Base-by-base conservation (phyloP, 2,329 filamentous ascomycete species). In the Stagonosporopsis cucurbitacearum region DNA sequence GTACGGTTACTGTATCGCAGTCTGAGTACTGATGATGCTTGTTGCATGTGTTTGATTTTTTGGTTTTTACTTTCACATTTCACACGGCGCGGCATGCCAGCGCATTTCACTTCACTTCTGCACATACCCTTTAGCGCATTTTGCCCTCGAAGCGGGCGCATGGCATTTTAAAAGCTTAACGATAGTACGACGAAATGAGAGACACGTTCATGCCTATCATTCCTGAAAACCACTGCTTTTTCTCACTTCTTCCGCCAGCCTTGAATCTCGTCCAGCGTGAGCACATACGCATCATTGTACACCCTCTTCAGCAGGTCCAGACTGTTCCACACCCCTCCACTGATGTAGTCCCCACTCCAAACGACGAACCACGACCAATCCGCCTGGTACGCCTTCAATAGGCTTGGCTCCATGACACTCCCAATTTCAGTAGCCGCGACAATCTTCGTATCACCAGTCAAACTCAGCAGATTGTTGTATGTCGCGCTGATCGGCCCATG, bases 361-460 rank as follows among this genome's bases (percentile, higher is more conserved):
- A 80, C 77, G 32, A 72, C 73, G 55, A 82, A 82, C 68, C 77
- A 82, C 30, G 77, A 69, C 80, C 80, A 82, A 58, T 82, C 75
- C 0, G 79, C 76, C 59, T 77, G 72, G 58, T 81, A 82, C 4
- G 77, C 75, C 58, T 76, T 69, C 3, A 82, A 65, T 36, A 73
- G 68, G 1, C 68, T 67, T 0, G 78, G 78, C n/a, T 77, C 72
- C 44, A 80, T 80, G 2, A 80, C 76, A 12, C 75, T 75, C 11
- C 81, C 81, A 0, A 82, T 77, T 60, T 83, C 81, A 5, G 79
- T 65, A 0, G 80, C 78, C 0, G 79, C 79, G 30, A 81, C 77
- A 49, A 83, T 73, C 71, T 82, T 82, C 44, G 73, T 79, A 56
- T 81, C 79, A 2, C 71, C 60, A 0, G 77, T 78, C 4, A 82